These are phyloP conservation scores for Obelidium mucronatum DNA, from an alignment of 192 early-diverging fungal genomes.

Conservation along the genomic window DNA sequence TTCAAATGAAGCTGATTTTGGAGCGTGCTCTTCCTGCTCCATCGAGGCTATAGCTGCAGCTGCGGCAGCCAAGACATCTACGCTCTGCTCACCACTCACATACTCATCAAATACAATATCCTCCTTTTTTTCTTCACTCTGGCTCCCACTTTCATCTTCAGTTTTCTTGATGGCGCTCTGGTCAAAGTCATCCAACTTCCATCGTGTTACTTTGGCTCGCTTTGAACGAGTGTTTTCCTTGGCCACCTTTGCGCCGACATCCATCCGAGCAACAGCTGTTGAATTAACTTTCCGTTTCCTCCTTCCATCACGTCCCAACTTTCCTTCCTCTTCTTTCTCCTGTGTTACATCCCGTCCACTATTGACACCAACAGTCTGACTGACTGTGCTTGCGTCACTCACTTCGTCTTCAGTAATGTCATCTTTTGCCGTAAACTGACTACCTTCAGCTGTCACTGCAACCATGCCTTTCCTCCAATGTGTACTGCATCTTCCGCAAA, in stretches of 20 bases:
- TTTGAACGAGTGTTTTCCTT: too few relatives aligned
- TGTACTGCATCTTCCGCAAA: too few relatives aligned
- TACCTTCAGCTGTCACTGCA: too few relatives aligned
- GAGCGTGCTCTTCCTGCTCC: not conserved
- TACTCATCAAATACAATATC: not conserved
- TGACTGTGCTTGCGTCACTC: slow-evolving; percentile 5
- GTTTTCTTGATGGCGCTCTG: not conserved
- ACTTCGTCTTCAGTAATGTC: not conserved
- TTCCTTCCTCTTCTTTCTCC: too few relatives aligned
- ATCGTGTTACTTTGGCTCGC: not conserved
- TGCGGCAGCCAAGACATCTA: slow-evolving; percentile 14
- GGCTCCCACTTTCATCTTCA: not conserved
- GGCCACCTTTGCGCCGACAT: not conserved
- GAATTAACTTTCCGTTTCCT: too few relatives aligned
- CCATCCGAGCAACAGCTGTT: not conserved
- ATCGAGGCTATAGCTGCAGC: not conserved
- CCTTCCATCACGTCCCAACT: too few relatives aligned
- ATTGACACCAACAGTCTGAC: too few relatives aligned
- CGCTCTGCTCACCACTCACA: not conserved
- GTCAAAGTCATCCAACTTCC: not conserved
- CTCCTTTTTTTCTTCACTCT: not conserved
- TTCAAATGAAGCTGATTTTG: too few relatives aligned
- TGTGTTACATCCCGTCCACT: too few relatives aligned
- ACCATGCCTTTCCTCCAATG: too few relatives aligned
- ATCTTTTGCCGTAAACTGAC: too few relatives aligned